Percentiles rank a stretch among this genome's conserved stretches.
Evolutionary conservation across 208 protist species (phyloP).

Genomic region (Leishmania tarentolae): DNA sequence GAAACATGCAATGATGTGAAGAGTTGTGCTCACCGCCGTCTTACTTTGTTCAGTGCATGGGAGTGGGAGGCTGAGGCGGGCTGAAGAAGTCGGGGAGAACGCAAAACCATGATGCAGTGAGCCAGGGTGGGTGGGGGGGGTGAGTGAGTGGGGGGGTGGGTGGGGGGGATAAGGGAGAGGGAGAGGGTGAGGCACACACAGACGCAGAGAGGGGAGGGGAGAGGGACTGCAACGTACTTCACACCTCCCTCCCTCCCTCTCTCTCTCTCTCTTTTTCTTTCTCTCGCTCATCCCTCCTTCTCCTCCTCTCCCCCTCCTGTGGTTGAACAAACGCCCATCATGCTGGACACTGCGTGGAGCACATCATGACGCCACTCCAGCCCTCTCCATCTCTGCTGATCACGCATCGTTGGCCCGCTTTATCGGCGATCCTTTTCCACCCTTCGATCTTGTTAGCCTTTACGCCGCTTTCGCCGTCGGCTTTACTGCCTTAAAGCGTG

Average conservation of each 20-base stretch:
- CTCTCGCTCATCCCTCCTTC: no score
- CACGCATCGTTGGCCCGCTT: neutral
- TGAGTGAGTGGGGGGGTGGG: no score
- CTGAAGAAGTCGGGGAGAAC: neutral
- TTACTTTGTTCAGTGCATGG: neutral
- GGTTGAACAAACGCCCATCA: neutral
- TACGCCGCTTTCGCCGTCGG: slow-evolving; percentile 19
- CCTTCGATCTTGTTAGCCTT: neutral
- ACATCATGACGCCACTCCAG: neutral
- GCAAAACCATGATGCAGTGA: neutral
- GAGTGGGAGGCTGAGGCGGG: neutral
- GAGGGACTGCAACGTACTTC: neutral
- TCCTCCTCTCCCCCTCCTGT: no score
- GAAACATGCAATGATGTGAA: slow-evolving; percentile 18
- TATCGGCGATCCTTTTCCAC: neutral
- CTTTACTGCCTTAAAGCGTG: slow-evolving; percentile 51
- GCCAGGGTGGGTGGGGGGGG: no score
- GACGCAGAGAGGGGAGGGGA: no score
- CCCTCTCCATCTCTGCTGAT: neutral
- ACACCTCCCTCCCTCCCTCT: neutral
- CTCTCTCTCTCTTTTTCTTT: neutral
- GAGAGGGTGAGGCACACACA: no score
- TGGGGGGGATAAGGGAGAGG: no score
- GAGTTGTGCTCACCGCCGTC: neutral
- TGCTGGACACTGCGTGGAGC: neutral